A percentile compares a stretch with the other conserved stretches of the same genome.
Conservation (phyloP, 2,329 filamentous ascomycete species). For the Aspergillus awamori region DNA sequence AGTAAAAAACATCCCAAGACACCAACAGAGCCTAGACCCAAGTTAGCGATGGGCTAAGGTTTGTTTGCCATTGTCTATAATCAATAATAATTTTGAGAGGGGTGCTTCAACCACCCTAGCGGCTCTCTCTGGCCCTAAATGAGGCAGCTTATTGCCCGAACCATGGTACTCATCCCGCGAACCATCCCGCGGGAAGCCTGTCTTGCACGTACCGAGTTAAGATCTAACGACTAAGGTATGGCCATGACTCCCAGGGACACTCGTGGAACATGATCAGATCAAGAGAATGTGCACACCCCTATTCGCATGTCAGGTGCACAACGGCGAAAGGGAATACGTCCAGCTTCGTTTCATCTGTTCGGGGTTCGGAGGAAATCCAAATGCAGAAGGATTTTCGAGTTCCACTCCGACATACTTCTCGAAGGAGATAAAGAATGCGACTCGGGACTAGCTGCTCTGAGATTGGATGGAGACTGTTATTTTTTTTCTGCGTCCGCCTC, state of each 20-base stretch:
- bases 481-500: neutral
- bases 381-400: slow-evolving; percentile 1
- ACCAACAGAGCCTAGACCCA: neutral
- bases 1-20: neutral
- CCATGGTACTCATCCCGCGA: slow-evolving; percentile 2
- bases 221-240: neutral
- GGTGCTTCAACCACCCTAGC: neutral
- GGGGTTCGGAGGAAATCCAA: neutral
- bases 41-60: neutral
- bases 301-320: neutral
- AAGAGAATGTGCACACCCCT: neutral
- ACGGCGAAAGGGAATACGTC: neutral
- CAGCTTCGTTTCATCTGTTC: neutral
- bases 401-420: neutral
- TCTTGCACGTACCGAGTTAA: neutral
- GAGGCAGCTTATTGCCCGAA: neutral
- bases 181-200: neutral
- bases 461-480: neutral
- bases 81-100: neutral
- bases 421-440: slow-evolving; percentile 3
- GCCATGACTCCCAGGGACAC: neutral
- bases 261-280: neutral
- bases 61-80: neutral
- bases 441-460: neutral
- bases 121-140: neutral